These are phyloP conservation scores for Pharus latifolius DNA, from an alignment of 176 grass and related monocot genomes.

Conservation along the genomic window DNA sequence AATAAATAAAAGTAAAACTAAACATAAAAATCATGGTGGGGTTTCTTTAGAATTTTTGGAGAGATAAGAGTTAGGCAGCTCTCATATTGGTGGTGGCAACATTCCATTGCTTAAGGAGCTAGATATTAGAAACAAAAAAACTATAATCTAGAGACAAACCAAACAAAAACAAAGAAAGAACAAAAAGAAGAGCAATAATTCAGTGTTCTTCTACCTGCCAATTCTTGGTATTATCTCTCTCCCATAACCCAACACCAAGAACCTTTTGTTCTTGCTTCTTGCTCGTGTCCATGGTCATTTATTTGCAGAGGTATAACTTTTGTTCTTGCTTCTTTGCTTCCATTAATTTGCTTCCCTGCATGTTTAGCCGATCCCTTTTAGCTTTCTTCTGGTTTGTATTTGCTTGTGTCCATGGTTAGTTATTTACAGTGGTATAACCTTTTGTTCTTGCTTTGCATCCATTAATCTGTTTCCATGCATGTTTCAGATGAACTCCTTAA, in stretches of 20 bases:
- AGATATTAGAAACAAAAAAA: conserved; percentile 33
- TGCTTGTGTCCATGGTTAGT: conserved; percentile 7
- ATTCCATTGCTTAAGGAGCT: conserved; percentile 48
- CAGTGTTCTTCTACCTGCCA: conserved; percentile 23
- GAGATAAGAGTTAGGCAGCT: conserved; percentile 43
- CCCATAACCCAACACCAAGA: conserved; percentile 19
- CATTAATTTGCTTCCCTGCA: neutral
- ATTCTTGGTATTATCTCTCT: conserved; percentile 48
- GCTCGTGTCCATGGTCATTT: neutral
- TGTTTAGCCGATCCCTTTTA: too few relatives aligned
- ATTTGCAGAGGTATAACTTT: neutral
- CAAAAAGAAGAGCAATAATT: conserved; percentile 20
- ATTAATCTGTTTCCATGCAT: neutral
- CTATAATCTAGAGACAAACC: conserved; percentile 20
- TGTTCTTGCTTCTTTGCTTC: conserved; percentile 17
- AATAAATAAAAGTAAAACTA: conserved; percentile 41
- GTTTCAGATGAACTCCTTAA: neutral
- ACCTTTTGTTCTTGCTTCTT: too few relatives aligned
- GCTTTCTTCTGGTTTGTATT: neutral
- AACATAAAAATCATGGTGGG: conserved; percentile 57
- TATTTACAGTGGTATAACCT: conserved; percentile 28
- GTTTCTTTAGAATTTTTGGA: conserved; percentile 49
- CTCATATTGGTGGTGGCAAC: conserved; percentile 53
- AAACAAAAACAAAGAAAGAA: conserved; percentile 37
- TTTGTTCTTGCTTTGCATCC: conserved; percentile 5